These are phyloP conservation scores for Vaccinium myrtillus DNA, from an alignment of 148 eudicot species.

Conservation along the genomic window DNA sequence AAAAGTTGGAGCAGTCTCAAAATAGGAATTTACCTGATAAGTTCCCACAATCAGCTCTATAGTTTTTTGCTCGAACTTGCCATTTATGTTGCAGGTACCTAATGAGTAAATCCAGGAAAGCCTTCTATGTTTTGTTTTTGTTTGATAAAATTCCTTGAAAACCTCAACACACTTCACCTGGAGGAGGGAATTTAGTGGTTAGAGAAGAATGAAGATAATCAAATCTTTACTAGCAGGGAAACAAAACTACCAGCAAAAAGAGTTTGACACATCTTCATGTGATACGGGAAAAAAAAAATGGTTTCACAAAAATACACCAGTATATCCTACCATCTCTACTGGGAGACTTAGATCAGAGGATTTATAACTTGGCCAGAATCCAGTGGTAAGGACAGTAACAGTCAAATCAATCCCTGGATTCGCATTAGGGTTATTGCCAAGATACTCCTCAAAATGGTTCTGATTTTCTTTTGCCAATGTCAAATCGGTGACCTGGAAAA, in stretches of 20 bases:
- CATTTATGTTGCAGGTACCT: slow-evolving; percentile 42
- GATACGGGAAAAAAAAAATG: not conserved
- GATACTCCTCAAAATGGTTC: slow-evolving; percentile 35
- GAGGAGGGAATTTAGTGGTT: not conserved
- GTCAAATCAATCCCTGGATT: slow-evolving; percentile 44
- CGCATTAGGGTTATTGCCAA: slow-evolving; percentile 12
- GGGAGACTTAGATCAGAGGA: slow-evolving; percentile 47
- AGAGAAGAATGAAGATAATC: not conserved
- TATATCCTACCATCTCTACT: slow-evolving; percentile 38
- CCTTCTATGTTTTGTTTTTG: slow-evolving; percentile 41
- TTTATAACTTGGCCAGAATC: slow-evolving; percentile 53
- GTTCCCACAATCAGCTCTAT: slow-evolving; percentile 43
- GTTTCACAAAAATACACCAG: not conserved
- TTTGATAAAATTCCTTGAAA: slow-evolving; percentile 40
- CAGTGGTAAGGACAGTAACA: slow-evolving; percentile 49
- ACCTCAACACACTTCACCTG: slow-evolving; percentile 51
- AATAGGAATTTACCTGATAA: slow-evolving; percentile 34
- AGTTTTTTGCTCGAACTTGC: slow-evolving; percentile 39
- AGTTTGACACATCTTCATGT: not conserved
- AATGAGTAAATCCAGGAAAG: slow-evolving; percentile 52
- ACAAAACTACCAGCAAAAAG: not conserved
- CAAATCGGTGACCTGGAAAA: slow-evolving; percentile 42
- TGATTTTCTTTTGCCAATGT: slow-evolving; percentile 43
- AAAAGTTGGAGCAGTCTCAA: not conserved
- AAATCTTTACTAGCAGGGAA: not conserved